phyloP scores from a whole-genome alignment of 192 early-diverging fungal genomes.

The Coemansia sp. region DNA sequence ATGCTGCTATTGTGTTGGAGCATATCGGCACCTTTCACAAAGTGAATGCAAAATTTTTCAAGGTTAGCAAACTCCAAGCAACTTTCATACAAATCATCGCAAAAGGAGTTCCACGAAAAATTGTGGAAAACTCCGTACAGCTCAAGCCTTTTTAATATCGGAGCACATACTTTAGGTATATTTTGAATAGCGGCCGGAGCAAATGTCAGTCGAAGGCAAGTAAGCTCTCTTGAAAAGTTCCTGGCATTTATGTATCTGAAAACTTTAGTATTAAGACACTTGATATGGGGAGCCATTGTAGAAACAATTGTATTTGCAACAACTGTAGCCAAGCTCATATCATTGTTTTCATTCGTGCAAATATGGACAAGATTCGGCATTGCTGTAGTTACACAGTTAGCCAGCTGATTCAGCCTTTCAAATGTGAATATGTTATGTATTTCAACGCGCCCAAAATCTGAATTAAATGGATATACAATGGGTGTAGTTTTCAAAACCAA shows the following conservation, averaged over 20 bases:
- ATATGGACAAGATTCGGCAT: constrained; percentile 1
- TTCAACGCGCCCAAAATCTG: not conserved
- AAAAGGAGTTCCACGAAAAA: constrained; percentile 5
- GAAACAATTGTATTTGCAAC: constrained; percentile 1
- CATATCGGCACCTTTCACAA: not conserved
- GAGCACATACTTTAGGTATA: constrained; percentile 1
- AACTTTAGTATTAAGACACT: not conserved
- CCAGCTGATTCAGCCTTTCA: not conserved
- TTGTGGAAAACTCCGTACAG: not conserved
- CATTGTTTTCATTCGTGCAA: not conserved
- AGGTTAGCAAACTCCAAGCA: not conserved
- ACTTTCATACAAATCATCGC: not conserved
- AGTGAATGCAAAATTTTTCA: not conserved
- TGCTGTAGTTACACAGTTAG: not conserved
- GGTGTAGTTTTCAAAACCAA: not conserved
- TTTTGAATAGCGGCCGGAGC: not conserved
- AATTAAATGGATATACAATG: not conserved
- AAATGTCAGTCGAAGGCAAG: not conserved
- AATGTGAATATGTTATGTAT: constrained; percentile 5
- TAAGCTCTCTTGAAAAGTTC: not conserved
- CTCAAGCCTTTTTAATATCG: not conserved
- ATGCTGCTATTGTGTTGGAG: constrained; percentile 2
- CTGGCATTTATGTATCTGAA: not conserved
- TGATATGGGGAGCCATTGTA: not conserved
- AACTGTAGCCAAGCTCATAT: not conserved